Conservation (phyloP, 257 asterid genomes). For the Fraxinus excelsior region DNA sequence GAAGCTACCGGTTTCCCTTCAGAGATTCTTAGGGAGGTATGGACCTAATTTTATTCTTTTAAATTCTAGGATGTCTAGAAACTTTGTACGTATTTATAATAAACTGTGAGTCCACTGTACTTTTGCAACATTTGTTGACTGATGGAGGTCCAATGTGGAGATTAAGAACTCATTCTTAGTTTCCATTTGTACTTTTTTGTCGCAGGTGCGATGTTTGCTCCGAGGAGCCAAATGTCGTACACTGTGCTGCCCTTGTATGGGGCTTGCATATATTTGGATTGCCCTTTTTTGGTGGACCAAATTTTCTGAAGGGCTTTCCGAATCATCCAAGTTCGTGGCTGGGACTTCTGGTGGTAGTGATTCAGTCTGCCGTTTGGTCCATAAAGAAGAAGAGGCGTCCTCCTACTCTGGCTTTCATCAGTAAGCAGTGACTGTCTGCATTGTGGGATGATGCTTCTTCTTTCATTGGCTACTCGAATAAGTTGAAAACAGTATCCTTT, state of each 20-base stretch:
- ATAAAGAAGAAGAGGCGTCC: slow-evolving; percentile 89
- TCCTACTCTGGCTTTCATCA: slow-evolving; percentile 75
- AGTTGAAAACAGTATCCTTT: slow-evolving; percentile 36
- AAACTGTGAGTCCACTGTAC: slow-evolving; percentile 21
- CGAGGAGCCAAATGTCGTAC: slow-evolving; percentile 99
- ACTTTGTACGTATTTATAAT: slow-evolving; percentile 25
- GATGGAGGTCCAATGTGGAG: slow-evolving; percentile 50
- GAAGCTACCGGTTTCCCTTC: slow-evolving; percentile 79
- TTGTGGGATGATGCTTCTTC: slow-evolving; percentile 88
- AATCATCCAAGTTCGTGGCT: slow-evolving; percentile 69
- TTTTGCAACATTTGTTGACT: slow-evolving; percentile 38
- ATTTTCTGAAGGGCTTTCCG: slow-evolving; percentile 78
- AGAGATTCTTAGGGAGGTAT: slow-evolving; percentile 94
- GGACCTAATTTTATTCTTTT: slow-evolving; percentile 24
- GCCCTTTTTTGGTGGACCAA: slow-evolving; percentile 82
- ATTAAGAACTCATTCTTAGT: slow-evolving; percentile 55
- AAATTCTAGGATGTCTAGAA: slow-evolving; percentile 22
- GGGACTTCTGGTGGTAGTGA: slow-evolving; percentile 78
- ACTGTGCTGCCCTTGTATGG: slow-evolving; percentile 68
- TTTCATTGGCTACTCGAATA: slow-evolving; percentile 59
- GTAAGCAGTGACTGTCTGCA: slow-evolving; percentile 67
- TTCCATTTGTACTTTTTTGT: slow-evolving; percentile 65
- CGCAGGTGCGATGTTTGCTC: slow-evolving; percentile 99
- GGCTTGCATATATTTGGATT: slow-evolving; percentile 79
- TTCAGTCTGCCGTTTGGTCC: slow-evolving; percentile 79